Base-by-base conservation (phyloP, 2,329 filamentous ascomycete species). In the Xylariaceae sp. region DNA sequence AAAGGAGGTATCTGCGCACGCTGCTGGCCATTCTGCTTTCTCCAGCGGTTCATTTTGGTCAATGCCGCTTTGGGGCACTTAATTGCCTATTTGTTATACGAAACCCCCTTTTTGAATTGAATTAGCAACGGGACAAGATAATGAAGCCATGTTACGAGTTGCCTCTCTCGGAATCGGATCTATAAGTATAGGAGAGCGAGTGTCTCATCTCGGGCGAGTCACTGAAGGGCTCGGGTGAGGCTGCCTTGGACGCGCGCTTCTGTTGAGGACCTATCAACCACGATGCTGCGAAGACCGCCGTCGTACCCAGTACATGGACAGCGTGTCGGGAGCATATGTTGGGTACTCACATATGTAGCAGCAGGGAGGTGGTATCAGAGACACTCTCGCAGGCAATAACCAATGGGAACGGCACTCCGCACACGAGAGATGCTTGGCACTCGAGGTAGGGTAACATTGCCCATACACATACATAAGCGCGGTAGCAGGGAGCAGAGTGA, bases 361-460 rank as follows among this genome's bases (percentile, higher is more conserved):
- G 9, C 10, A 13, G 10, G 10, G 7, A 15, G 32, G 9, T 15
- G 13, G 9, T 15, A 34, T 34, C 32, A 34, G 9, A 10, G 32
- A 10, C 42, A 36, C 41, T 42, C 41, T 48, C 42, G 44, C 48
- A 21, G 37, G 40, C 41, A 39, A 41, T 34, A 43, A 46, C 56
- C 56, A 58, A 58, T 58, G 44, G 43, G 47, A 55, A 47, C 16
- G 30, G 19, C 2, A 26, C 16, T 36, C 36, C 12, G 15, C 4
- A 5, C 32, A 4, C 13, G 32, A 41, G 30, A 37, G 47, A 26
- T 26, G 19, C 30, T 10, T 10, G 43, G 48, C 36, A 43, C 26
- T 46, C 39, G n/a, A n/a, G n/a, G n/a, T 47, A 26, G 48, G 47
- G 53, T 55, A 32, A 40, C 47, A 58, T 55, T 36, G 26, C 26